Conservation (phyloP, 2,329 filamentous ascomycete genomes). For the Fusarium equiseti region DNA sequence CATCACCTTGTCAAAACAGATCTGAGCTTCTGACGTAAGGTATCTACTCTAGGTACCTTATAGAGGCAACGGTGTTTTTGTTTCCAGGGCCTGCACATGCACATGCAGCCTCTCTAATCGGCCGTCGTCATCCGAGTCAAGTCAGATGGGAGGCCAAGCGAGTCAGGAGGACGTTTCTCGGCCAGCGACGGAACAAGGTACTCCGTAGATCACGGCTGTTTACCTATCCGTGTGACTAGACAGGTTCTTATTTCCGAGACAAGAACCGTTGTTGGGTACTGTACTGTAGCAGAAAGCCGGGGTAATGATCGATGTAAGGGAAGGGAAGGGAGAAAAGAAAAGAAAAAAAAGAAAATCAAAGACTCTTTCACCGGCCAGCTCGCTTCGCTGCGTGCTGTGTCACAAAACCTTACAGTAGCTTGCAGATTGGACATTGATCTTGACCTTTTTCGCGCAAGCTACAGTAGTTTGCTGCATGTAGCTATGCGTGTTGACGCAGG, state of each 20-base stretch:
- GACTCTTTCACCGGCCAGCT: conserved; percentile 24
- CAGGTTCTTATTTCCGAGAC: conserved; percentile 26
- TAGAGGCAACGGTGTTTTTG: neutral
- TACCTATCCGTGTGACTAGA: neutral
- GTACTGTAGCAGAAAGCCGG: conserved; percentile 10
- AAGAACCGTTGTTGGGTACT: neutral
- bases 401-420: conserved; percentile 26
- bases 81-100: conserved; percentile 5
- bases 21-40: conserved; percentile 40
- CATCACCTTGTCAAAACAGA: conserved; percentile 29
- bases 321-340: conserved; percentile 23
- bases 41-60: conserved; percentile 9
- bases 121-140: conserved; percentile 48
- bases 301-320: neutral
- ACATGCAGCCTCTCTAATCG: conserved; percentile 28
- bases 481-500: conserved; percentile 43
- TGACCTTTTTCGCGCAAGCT: conserved; percentile 36
- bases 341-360: conserved; percentile 34
- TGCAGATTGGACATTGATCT: conserved; percentile 31
- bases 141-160: conserved; percentile 44
- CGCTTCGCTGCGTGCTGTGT: conserved; percentile 28
- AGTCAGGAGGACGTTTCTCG: conserved; percentile 46
- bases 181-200: conserved; percentile 31
- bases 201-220: neutral
- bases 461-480: conserved; percentile 38